Base-by-base conservation (phyloP, 2,329 filamentous ascomycete genomes). In the Ophiostoma sp. region DNA sequence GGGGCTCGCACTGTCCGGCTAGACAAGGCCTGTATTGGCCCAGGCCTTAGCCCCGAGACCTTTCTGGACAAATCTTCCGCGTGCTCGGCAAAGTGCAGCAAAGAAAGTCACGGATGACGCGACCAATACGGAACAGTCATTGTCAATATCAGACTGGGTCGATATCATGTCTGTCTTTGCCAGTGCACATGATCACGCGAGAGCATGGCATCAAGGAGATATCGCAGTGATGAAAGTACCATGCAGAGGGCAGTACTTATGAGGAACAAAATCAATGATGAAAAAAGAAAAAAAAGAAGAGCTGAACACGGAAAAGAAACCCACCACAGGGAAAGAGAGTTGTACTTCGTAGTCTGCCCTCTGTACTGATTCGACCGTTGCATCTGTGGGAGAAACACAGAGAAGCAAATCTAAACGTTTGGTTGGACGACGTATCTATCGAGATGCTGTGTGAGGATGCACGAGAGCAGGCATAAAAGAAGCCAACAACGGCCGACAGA, bases 1-100 rank as follows among this genome's bases (percentile, higher is more conserved):
- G 28, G 42, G 42, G 45, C 45, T 55, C 64, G 64, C 64, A 69
- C 64, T 69, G 64, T 69, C 15, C 25, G 9, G 42, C 42, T 69
- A 33, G 42, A n/a, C 42, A 31, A 33, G 25, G 45, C 45, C 45
- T 69, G 61, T 15, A 66, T 15, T 66, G 36, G 36, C 12, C 36
- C 61, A 28, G 22, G 61, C 36, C 36, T 17, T 45, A 22, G 61
- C 36, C 36, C 6, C 61, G 45, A 25, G 61, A 45, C 61, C 61
- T 64, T 17, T 42, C 22, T 28, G 36, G 36, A 36, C 61, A 28
- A 28, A 25, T 19, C 25, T 6, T 22, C 33, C 36, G 59, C 28
- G 33, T 59, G 28, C 28, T 33, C 28, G 9, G 28, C 55, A 59
- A 15, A 48, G 6, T 19, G 6, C 39, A 19, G 42, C 15, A 15